These are phyloP conservation scores for Dorcoceras hygrometricum DNA, from an alignment of 257 asterid species.

Conservation along the genomic window DNA sequence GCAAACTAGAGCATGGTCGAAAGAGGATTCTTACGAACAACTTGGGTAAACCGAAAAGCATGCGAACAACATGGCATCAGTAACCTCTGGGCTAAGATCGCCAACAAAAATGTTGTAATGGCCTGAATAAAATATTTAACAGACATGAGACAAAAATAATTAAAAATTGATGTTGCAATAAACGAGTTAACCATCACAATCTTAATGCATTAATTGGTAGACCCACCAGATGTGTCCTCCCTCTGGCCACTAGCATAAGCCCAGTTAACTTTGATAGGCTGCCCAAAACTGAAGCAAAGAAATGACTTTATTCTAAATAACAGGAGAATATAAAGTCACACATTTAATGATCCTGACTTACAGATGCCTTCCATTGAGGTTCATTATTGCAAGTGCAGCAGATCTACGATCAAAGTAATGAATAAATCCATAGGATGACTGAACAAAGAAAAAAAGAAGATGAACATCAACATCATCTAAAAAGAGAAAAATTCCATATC, in stretches of 20 bases:
- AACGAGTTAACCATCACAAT: constrained; percentile 6
- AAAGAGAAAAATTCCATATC: constrained; percentile 11
- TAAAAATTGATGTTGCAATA: background rate
- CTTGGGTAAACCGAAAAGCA: constrained; percentile 69
- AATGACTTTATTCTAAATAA: constrained; percentile 18
- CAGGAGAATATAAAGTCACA: constrained; percentile 3
- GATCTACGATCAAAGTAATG: constrained; percentile 64
- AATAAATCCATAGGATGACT: constrained; percentile 62
- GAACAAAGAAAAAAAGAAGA: constrained; percentile 26
- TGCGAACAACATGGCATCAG: constrained; percentile 83
- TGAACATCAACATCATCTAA: constrained; percentile 23
- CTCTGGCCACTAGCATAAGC: constrained; percentile 91
- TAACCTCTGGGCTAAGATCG: constrained; percentile 89
- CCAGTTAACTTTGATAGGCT: constrained; percentile 95
- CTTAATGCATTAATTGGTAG: constrained; percentile 14
- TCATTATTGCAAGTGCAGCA: constrained; percentile 52
- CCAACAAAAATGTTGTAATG: constrained; percentile 93
- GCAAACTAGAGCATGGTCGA: constrained; percentile 1
- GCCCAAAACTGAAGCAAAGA: constrained; percentile 75
- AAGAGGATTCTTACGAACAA: constrained; percentile 67
- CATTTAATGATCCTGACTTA: constrained; percentile 35
- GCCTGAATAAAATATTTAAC: constrained; percentile 39
- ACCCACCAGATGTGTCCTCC: constrained; percentile 89
- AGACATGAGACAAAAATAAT: constrained; percentile 20
- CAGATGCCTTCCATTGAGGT: constrained; percentile 64